These are phyloP conservation scores for Diutina siamensis DNA, from an alignment of 1,139 yeast species.

Conservation along the genomic window DNA sequence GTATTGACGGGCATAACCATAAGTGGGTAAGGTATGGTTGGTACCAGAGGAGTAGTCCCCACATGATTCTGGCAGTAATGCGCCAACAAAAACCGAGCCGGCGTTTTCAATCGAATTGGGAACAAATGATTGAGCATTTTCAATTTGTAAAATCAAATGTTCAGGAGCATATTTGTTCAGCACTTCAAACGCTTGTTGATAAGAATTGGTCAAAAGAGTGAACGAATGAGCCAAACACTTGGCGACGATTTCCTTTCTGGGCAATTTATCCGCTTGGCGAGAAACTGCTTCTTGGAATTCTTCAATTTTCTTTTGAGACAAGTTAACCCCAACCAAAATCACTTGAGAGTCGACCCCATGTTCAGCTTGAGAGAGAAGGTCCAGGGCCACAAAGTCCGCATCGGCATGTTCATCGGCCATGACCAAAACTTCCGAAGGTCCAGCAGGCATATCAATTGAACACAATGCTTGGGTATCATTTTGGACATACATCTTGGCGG, in stretches of 20 bases:
- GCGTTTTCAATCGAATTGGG: conserved; percentile 73
- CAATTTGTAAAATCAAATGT: conserved; percentile 85
- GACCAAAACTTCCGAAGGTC: conserved; percentile 95
- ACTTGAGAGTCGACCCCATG: conserved; percentile 98
- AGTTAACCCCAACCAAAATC: conserved; percentile 70
- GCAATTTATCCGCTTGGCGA: conserved; percentile 73
- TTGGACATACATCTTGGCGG: conserved; percentile 95
- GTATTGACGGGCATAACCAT: conserved; percentile 95
- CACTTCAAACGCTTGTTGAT: conserved; percentile 70
- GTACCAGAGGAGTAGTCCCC: conserved; percentile 98
- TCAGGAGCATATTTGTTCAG: conserved; percentile 94
- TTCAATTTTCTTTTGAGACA: conserved; percentile 46
- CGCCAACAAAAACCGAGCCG: conserved; percentile 93
- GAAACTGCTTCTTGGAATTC: conserved; percentile 75
- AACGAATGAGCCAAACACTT: conserved; percentile 88
- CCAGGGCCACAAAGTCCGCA: conserved; percentile 93
- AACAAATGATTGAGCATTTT: conserved; percentile 63
- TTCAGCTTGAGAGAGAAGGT: conserved; percentile 93
- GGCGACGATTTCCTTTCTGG: conserved; percentile 88
- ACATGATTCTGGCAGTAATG: conserved; percentile 92
- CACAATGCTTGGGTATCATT: conserved; percentile 93
- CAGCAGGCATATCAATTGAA: conserved; percentile 99
- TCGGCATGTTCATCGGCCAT: conserved; percentile 81
- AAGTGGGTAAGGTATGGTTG: conserved; percentile 94
- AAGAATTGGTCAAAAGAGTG: conserved; percentile 52